Conservation (phyloP, 768 basidiomycete species). For the Rubroboletus satanas region DNA sequence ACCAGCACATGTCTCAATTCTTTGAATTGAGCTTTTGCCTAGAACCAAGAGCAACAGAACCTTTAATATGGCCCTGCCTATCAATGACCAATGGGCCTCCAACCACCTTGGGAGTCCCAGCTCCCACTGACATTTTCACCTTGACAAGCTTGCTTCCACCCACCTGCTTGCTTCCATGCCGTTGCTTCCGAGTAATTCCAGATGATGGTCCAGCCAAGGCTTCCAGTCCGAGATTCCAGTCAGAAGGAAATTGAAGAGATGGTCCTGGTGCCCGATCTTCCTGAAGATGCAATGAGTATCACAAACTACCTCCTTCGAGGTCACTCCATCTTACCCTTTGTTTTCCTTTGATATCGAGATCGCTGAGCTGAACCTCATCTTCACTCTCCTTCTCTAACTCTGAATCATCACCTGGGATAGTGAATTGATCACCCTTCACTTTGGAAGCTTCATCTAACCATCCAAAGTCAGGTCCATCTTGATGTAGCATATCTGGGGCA, state of each 20-base stretch:
- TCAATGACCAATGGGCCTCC: slow-evolving; percentile 21
- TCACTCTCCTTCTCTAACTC: slow-evolving; percentile 17
- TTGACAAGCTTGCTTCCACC: slow-evolving; percentile 24
- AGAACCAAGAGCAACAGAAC: slow-evolving; percentile 25
- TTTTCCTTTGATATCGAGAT: slow-evolving; percentile 1
- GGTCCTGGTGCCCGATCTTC: background rate
- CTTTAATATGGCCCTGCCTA: slow-evolving; percentile 20
- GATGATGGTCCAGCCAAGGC: slow-evolving; percentile 3
- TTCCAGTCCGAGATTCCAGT: slow-evolving; percentile 23
- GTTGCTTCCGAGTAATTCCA: slow-evolving; percentile 9
- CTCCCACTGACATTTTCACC: slow-evolving; percentile 12
- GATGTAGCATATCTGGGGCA: slow-evolving; percentile 19
- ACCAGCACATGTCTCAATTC: slow-evolving; percentile 18
- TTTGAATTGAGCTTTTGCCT: slow-evolving; percentile 31
- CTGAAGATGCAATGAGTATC: slow-evolving; percentile 8
- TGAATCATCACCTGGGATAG: slow-evolving; percentile 9
- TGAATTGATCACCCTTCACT: slow-evolving; percentile 26
- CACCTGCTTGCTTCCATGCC: slow-evolving; percentile 3
- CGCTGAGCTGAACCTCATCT: slow-evolving; percentile 11
- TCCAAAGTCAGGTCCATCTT: slow-evolving; percentile 10
- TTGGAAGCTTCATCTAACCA: slow-evolving; percentile 30
- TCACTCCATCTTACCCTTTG: slow-evolving; percentile 4
- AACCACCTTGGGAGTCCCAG: slow-evolving; percentile 1
- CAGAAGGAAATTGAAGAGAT: slow-evolving; percentile 14
- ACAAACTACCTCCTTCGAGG: background rate